phyloP scores from a whole-genome alignment of 495 filamentous ascomycete genomes.

The Parathielavia hyrcaniae region DNA sequence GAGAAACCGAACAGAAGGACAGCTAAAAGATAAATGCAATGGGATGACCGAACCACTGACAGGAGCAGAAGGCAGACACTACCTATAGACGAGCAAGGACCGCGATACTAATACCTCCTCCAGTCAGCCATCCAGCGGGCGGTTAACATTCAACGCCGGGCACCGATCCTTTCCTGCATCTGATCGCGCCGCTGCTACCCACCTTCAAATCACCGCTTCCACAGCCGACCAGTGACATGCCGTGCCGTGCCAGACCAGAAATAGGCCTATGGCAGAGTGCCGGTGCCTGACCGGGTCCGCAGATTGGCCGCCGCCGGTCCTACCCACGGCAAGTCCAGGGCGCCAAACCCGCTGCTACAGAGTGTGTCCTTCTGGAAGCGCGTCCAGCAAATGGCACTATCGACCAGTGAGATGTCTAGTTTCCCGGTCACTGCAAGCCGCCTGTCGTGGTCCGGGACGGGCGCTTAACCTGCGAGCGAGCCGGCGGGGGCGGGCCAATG shows the following conservation, averaged over 20 bases:
- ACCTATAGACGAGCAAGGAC: constrained; percentile 8
- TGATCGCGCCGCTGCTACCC: constrained; percentile 8
- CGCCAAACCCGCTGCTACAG: constrained; percentile 1
- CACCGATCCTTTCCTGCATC: constrained; percentile 4
- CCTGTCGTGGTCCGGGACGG: background rate
- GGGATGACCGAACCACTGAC: constrained; percentile 3
- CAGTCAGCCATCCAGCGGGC: constrained; percentile 5
- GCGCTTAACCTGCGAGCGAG: background rate
- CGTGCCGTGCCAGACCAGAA: constrained; percentile 6
- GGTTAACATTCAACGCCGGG: constrained; percentile 1
- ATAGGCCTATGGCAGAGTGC: no score
- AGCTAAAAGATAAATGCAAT: background rate
- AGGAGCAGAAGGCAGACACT: constrained; percentile 5
- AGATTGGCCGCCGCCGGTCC: background rate
- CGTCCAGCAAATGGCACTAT: background rate
- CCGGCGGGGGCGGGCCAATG: background rate
- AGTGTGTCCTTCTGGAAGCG: background rate
- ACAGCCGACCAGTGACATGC: background rate
- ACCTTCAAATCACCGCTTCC: background rate
- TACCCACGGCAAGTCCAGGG: background rate
- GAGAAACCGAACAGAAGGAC: constrained; percentile 7
- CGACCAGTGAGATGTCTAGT: background rate
- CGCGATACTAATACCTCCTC: constrained; percentile 15
- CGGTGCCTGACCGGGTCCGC: background rate
- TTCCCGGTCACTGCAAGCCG: background rate